Evolutionary conservation across 2,329 filamentous ascomycete genomes (phyloP).

Genomic region (Diaporthe australafricana): DNA sequence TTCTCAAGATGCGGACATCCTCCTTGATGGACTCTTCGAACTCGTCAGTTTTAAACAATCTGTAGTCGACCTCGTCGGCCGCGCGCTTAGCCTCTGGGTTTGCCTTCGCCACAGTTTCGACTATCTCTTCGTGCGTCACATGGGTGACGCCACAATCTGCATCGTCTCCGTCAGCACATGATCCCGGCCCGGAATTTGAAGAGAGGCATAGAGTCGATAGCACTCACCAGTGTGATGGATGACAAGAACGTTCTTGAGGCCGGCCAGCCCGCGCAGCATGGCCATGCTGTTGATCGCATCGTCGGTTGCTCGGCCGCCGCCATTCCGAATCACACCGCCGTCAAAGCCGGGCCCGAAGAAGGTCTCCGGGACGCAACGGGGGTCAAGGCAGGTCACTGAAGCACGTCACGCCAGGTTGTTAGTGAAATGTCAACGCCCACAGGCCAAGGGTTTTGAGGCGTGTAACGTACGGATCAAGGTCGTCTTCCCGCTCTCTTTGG

Average conservation of each 20-base stretch:
- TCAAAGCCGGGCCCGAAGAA: conserved; percentile 30
- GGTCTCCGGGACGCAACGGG: conserved; percentile 32
- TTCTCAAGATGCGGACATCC: conserved; percentile 25
- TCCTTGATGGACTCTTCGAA: conserved; percentile 27
- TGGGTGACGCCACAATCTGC: conserved; percentile 33
- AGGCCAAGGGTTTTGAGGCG: neutral
- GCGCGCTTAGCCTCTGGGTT: neutral
- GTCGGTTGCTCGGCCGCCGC: conserved; percentile 31
- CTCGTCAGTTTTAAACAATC: conserved; percentile 16
- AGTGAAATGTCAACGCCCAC: neutral
- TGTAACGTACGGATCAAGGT: conserved; percentile 23
- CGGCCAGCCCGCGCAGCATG: conserved; percentile 5
- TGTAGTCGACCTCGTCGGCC: conserved; percentile 28
- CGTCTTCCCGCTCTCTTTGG: conserved; percentile 12
- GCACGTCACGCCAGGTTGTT: too few species aligned
- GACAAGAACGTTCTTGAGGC: conserved; percentile 20
- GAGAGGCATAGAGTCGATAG: too few species aligned
- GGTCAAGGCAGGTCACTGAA: conserved; percentile 32
- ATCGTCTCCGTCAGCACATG: neutral
- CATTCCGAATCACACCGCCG: conserved; percentile 31
- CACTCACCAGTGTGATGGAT: conserved; percentile 32
- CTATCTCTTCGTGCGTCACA: conserved; percentile 1
- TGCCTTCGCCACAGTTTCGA: neutral
- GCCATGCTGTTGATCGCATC: conserved; percentile 32
- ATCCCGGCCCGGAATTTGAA: too few species aligned